phyloP scores from a whole-genome alignment of 768 basidiomycete species.

The Calocera cornea region DNA sequence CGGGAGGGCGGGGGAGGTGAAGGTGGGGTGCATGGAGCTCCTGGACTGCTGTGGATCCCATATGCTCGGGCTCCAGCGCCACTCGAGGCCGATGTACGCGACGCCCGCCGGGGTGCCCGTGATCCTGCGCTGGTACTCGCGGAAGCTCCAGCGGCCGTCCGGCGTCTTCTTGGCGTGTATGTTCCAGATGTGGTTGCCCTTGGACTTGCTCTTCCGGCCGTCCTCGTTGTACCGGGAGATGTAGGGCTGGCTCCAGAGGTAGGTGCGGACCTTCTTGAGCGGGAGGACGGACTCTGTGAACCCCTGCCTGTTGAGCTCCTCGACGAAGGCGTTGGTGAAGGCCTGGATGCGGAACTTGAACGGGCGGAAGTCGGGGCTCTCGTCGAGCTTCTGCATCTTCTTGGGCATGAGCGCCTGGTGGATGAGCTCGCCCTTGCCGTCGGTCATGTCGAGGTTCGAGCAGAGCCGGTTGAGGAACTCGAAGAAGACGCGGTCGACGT shows the following conservation, averaged over 20 bases:
- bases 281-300: slow-evolving; percentile 12
- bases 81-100: slow-evolving; percentile 47
- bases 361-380: slow-evolving; percentile 90
- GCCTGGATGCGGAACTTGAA: slow-evolving; percentile 99
- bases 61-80: slow-evolving; percentile 84
- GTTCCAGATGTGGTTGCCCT: slow-evolving; percentile 99
- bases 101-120: slow-evolving; percentile 69
- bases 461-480: slow-evolving; percentile 78
- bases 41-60: slow-evolving; percentile 94
- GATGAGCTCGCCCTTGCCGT: slow-evolving; percentile 89
- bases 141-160: slow-evolving; percentile 66
- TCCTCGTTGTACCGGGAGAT: slow-evolving; percentile 98
- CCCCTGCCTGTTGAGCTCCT: slow-evolving; percentile 45
- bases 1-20: slow-evolving; percentile 68
- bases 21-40: slow-evolving; percentile 62
- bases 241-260: slow-evolving; percentile 77
- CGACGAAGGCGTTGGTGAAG: slow-evolving; percentile 89
- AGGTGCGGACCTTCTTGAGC: slow-evolving; percentile 55
- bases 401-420: slow-evolving; percentile 98
- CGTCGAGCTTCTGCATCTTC: slow-evolving; percentile 89
- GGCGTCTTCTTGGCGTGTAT: slow-evolving; percentile 78
- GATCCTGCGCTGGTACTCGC: slow-evolving; percentile 76
- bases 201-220: slow-evolving; percentile 97
- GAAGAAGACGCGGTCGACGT: slow-evolving; percentile 84
- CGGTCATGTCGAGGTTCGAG: slow-evolving; percentile 81